phyloP scores from a whole-genome alignment of 2,329 filamentous ascomycete species.

The Apiospora aurea region DNA sequence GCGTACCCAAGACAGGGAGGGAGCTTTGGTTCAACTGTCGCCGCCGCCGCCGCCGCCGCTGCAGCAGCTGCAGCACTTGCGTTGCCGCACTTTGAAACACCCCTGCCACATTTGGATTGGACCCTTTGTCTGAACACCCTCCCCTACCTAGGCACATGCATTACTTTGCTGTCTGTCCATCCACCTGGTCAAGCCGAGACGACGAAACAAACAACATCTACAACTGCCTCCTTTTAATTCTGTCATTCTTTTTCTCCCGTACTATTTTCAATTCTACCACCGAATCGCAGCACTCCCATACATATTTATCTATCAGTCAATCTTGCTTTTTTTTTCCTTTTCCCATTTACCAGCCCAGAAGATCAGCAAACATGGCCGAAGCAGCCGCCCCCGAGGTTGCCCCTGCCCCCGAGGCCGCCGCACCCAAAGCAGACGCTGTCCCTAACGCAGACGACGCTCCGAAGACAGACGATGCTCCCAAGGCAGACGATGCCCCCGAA shows the following conservation, averaged over 20 bases:
- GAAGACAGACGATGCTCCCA: constrained; percentile 25
- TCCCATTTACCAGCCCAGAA: background rate
- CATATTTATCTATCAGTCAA: background rate
- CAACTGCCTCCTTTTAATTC: background rate
- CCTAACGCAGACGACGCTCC: constrained; percentile 27
- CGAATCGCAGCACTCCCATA: background rate
- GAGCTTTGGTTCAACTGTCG: no score
- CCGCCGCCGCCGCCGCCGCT: no score
- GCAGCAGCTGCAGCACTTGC: background rate
- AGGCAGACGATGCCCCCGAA: constrained; percentile 26
- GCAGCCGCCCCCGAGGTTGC: constrained; percentile 29
- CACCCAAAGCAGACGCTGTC: background rate
- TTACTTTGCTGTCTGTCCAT: no score
- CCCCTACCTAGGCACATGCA: background rate
- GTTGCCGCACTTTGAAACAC: constrained; percentile 18
- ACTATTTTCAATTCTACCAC: background rate
- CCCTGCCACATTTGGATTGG: constrained; percentile 20
- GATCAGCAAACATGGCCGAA: constrained; percentile 19
- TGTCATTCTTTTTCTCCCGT: background rate
- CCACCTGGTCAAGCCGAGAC: background rate
- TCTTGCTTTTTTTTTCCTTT: background rate
- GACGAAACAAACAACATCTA: background rate
- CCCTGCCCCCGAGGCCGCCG: background rate
- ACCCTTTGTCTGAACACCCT: constrained; percentile 1
- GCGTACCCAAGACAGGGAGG: background rate